Evolutionary conservation across 148 eudicot genomes (phyloP).

Genomic region (Suaeda aralocaspica): DNA sequence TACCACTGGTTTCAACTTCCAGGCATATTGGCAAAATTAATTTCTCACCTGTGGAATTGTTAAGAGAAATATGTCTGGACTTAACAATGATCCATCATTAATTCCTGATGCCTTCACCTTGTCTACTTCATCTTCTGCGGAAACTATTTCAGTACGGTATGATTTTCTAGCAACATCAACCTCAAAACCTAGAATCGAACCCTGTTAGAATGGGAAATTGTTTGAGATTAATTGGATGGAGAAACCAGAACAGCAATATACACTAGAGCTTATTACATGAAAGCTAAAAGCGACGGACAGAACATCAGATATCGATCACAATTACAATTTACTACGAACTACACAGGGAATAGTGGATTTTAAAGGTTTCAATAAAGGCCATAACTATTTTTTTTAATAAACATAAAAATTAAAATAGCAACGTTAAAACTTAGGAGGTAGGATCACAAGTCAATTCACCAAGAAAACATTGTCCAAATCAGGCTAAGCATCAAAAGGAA

Average conservation of each 20-base stretch:
- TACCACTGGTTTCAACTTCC: neutral
- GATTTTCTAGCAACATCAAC: constrained; percentile 60
- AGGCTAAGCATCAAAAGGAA: neutral
- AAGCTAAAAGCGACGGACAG: too few relatives aligned
- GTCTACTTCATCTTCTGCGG: constrained; percentile 33
- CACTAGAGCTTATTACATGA: neutral
- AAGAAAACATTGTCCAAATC: neutral
- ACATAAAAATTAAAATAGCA: neutral
- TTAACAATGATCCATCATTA: constrained; percentile 65
- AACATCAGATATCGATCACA: too few relatives aligned
- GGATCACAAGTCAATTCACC: neutral
- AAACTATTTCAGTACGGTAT: constrained; percentile 46
- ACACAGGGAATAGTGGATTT: too few relatives aligned
- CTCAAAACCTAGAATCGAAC: constrained; percentile 97
- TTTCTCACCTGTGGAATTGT: constrained; percentile 65
- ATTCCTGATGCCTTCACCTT: constrained; percentile 32
- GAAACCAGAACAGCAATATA: neutral
- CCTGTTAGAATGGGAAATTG: constrained; percentile 78
- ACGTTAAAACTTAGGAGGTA: neutral
- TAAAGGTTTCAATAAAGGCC: neutral
- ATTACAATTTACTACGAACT: too few relatives aligned
- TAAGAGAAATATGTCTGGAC: constrained; percentile 62
- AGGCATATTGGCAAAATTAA: constrained; percentile 7
- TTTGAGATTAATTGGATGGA: constrained; percentile 43
- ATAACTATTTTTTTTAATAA: too few relatives aligned